Percentiles rank a stretch among this genome's conserved stretches.
Conservation (phyloP, 805 yeast genomes). For the Yarrowia sp. region DNA sequence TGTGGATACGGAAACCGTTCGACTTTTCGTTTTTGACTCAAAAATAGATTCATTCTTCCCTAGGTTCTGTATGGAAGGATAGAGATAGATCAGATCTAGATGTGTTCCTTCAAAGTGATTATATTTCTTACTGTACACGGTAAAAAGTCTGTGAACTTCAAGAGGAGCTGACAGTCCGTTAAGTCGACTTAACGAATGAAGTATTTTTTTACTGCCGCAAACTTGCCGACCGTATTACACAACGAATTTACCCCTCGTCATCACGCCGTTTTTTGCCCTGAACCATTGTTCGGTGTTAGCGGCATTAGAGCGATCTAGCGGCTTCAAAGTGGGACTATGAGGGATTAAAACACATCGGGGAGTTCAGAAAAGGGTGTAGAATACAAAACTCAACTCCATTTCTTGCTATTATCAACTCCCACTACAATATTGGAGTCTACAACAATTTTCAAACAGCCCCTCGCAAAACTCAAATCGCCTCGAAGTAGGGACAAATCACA, state of each 20-base stretch:
- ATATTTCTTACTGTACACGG: too few species aligned
- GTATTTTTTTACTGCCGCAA: background rate
- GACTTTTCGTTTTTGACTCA: background rate
- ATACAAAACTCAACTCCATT: too few species aligned
- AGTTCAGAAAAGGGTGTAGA: background rate
- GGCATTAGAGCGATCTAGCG: background rate
- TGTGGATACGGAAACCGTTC: background rate
- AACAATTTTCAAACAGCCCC: background rate
- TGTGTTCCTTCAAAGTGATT: too few species aligned
- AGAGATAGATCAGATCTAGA: background rate
- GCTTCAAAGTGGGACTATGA: background rate
- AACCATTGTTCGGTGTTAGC: slow-evolving; percentile 10
- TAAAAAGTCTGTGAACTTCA: too few species aligned
- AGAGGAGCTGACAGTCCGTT: too few species aligned
- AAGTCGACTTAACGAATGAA: background rate
- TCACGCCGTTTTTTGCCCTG: slow-evolving; percentile 23
- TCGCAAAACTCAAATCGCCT: background rate
- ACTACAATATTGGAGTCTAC: too few species aligned
- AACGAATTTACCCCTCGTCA: slow-evolving; percentile 5
- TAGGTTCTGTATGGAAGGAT: background rate
- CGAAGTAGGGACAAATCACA: background rate
- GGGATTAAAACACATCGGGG: background rate
- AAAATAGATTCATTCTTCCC: background rate
- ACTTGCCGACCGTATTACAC: slow-evolving; percentile 9
- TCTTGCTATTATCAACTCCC: too few species aligned